Evolutionary conservation across 179 eudicot species (phyloP), one percentile per base, ranked within the genome.

Genomic region (Camellia oleifera): DNA sequence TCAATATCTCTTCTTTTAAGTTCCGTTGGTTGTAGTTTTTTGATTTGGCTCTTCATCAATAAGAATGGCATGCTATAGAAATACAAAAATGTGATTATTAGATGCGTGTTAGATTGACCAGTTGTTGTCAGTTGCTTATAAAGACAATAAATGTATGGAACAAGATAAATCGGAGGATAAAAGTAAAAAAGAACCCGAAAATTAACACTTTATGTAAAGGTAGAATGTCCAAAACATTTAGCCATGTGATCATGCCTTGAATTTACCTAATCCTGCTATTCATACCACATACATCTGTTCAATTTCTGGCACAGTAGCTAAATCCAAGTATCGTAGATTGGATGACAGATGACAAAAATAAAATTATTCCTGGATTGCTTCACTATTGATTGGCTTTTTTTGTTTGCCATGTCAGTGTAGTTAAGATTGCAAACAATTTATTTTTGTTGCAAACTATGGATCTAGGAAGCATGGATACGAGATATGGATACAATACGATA

Each of bases 11-110:
- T 56, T 44, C 42, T 58, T 3, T 23, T 75, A 15, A 62, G 6
- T 77, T 40, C 48, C 68, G 20, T 64, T 23, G 17, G 44, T 23
- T 20, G 69, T 26, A 7, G 69, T 10, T 8, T 46, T 56, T 20
- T 68, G 64, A 61, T 20, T 40, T 75, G 50, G 40, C 23, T 63
- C 1, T 84, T 14, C 81, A 62, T 57, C 60, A 60, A n/a, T 61
- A 5, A 45, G 23, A 58, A 11, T 75, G 40, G 12, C 40, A 60
- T 42, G 53, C 62, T 11, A 72, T 72, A 71, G 20, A 72, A 62
- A 18, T 10, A 18, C 18, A 11, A 7, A 9, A 76, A 75, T n/a
- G 50, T 12, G 17, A 26, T 11, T 42, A 40, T 74, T 20, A n/a
- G 42, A 75, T 42, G 32, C 18, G 2, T 48, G 50, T 44, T 17